Base-by-base conservation (phyloP, 2,329 filamentous ascomycete genomes). In the Myriosclerotinia curreyana region DNA sequence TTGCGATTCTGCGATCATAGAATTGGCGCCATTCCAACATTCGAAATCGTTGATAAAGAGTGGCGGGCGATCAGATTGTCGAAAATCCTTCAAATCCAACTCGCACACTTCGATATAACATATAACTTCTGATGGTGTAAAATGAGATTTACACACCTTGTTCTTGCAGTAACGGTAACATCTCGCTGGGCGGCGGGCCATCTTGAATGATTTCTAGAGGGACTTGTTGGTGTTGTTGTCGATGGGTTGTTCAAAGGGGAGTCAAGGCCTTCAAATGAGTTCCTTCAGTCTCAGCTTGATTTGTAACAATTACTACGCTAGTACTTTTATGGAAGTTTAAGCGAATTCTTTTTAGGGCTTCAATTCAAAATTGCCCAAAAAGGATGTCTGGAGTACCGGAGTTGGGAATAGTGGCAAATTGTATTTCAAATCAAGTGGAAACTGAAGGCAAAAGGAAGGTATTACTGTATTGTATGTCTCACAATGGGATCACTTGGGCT, bases 91-190 rank as follows among this genome's bases (percentile, higher is more conserved):
- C 50, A 65, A 34, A 51, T 64, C 52, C 48, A 64, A 36, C 22
- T 22, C 64, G 44, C 46, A 58, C 38, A 52, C 40, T 28, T 52
- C 56, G 49, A 59, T 52, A 44, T 46, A 51, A 53, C 42, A 59
- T 52, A 44, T 46, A 51, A 53, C 42, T 64, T 42, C 60, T 56
- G 53, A 46, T 44, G 40, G n/a, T 51, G 50, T 15, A 38, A 51
- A 55, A 28, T 25, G 25, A 59, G 44, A 62, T 55, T 50, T 61
- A 81, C 89, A 83, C 80, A 96, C 92, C 92, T 97, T 97, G 90
- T 98, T 99, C 92, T 99, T 99, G 93, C 95, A 99, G 91, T 99
- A 99, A 79, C 95, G 90, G 88, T 96, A 99, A 86, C 95, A 99
- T 86, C 95, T 91, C 79, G 95, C 95, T 79, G 95, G 95, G 90